Evolutionary conservation across 192 early-diverging fungal species (phyloP).

Genomic region (Diversispora eburnea): DNA sequence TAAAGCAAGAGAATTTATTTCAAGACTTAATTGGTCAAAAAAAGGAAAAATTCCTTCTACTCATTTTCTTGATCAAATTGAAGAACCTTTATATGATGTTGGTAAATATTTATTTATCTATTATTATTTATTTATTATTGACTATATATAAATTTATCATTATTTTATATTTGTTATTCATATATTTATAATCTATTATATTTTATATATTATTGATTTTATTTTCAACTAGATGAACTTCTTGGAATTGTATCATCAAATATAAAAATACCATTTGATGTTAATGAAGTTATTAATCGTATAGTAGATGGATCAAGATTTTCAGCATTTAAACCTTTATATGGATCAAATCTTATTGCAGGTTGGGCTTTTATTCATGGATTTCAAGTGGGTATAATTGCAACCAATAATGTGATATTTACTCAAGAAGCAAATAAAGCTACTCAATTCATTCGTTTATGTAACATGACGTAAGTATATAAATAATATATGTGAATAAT

Average conservation of each 20-base stretch:
- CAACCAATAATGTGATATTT: slow-evolving; percentile 64
- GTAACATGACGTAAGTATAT: slow-evolving; percentile 50
- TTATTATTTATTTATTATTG: too few species aligned
- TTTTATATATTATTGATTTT: not conserved
- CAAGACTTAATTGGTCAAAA: slow-evolving; percentile 55
- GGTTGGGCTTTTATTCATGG: slow-evolving; percentile 66
- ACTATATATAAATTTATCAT: too few species aligned
- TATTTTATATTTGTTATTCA: not conserved
- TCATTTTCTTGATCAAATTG: slow-evolving; percentile 46
- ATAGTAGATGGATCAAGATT: slow-evolving; percentile 66
- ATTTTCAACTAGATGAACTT: slow-evolving; percentile 45
- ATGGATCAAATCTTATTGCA: slow-evolving; percentile 59
- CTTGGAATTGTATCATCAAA: slow-evolving; percentile 64
- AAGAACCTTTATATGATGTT: slow-evolving; percentile 56
- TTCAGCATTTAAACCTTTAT: slow-evolving; percentile 61
- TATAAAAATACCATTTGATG: slow-evolving; percentile 62
- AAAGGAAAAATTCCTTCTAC: slow-evolving; percentile 44
- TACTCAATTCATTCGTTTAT: slow-evolving; percentile 64
- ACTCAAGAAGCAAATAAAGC: slow-evolving; percentile 65
- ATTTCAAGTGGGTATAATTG: slow-evolving; percentile 61
- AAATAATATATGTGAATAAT: not conserved
- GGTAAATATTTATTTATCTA: slow-evolving; percentile 28
- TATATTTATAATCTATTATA: not conserved
- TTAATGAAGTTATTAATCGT: slow-evolving; percentile 61
- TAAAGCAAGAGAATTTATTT: slow-evolving; percentile 62